phyloP scores from a whole-genome alignment of 495 filamentous ascomycete species.

The Friedmanniomyces simplex region DNA sequence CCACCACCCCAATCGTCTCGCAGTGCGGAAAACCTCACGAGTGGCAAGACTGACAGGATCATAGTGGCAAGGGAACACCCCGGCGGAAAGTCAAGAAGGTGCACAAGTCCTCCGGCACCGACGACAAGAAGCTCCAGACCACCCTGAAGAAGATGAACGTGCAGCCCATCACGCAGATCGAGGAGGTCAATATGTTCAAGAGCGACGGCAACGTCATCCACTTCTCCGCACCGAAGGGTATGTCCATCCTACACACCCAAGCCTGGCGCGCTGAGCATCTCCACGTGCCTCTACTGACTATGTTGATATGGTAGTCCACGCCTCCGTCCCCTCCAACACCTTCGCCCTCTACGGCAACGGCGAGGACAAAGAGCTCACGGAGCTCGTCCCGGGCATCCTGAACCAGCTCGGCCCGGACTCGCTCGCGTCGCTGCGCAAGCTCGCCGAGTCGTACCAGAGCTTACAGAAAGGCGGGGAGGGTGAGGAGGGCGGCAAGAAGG shows the following conservation, averaged over 20 bases:
- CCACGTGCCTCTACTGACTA: background rate
- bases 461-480: constrained; percentile 85
- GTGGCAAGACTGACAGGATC: background rate
- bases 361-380: constrained; percentile 98
- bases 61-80: constrained; percentile 94
- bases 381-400: constrained; percentile 97
- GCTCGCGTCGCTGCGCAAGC: constrained; percentile 93
- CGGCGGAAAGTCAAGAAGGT: constrained; percentile 97
- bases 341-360: constrained; percentile 98
- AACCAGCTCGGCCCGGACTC: constrained; percentile 98
- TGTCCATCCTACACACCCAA: constrained; percentile 15
- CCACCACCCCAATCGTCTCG: no score
- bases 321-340: constrained; percentile 89
- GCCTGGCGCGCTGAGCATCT: background rate
- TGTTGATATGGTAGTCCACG: constrained; percentile 59
- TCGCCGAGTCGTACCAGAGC: constrained; percentile 98
- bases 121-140: constrained; percentile 98
- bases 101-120: constrained; percentile 75
- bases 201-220: constrained; percentile 99
- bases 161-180: constrained; percentile 83
- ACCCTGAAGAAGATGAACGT: constrained; percentile 43
- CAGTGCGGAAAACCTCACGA: background rate
- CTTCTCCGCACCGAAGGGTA: constrained; percentile 94
- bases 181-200: constrained; percentile 99
- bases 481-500: constrained; percentile 62